phyloP scores from a whole-genome alignment of 371 early-diverging fungal species.

The Batkoa obscura region DNA sequence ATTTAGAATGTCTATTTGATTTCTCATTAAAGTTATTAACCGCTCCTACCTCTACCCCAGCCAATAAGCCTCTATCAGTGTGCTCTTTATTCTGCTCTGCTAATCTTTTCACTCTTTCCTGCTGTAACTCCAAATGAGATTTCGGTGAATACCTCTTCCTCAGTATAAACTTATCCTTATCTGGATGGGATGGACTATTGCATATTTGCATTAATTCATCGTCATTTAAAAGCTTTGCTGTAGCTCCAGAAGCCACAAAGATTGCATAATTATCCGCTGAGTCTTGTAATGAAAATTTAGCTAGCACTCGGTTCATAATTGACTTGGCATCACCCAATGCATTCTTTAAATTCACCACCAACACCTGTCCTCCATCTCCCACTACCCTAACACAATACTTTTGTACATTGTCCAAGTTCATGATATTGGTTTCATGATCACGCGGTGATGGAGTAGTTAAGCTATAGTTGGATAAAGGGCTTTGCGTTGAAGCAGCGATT shows the following conservation, averaged over 20 bases:
- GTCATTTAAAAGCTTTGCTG: conserved; percentile 24
- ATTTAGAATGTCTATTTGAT: conserved; percentile 12
- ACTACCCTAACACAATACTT: conserved; percentile 41
- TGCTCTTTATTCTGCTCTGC: conserved; percentile 5
- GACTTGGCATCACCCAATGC: conserved; percentile 23
- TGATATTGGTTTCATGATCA: conserved; percentile 7
- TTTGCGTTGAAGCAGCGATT: background rate
- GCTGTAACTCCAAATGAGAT: conserved; percentile 33
- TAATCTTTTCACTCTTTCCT: conserved; percentile 23
- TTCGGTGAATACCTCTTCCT: conserved; percentile 48
- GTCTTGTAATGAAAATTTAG: conserved; percentile 42
- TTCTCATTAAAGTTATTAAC: background rate
- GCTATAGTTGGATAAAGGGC: background rate
- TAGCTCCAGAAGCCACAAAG: conserved; percentile 36
- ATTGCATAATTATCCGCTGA: conserved; percentile 38
- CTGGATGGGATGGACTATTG: conserved; percentile 35
- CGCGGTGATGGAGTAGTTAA: background rate
- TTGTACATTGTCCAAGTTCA: conserved; percentile 42
- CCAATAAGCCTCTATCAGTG: conserved; percentile 8
- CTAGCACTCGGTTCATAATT: conserved; percentile 35
- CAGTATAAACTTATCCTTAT: conserved; percentile 53
- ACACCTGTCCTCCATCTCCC: conserved; percentile 43
- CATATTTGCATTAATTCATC: conserved; percentile 51
- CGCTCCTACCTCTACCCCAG: conserved; percentile 3
- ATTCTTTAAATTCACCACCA: conserved; percentile 38